Base-by-base conservation (phyloP, 2,329 filamentous ascomycete species). In the Incumbomyces lentus region DNA sequence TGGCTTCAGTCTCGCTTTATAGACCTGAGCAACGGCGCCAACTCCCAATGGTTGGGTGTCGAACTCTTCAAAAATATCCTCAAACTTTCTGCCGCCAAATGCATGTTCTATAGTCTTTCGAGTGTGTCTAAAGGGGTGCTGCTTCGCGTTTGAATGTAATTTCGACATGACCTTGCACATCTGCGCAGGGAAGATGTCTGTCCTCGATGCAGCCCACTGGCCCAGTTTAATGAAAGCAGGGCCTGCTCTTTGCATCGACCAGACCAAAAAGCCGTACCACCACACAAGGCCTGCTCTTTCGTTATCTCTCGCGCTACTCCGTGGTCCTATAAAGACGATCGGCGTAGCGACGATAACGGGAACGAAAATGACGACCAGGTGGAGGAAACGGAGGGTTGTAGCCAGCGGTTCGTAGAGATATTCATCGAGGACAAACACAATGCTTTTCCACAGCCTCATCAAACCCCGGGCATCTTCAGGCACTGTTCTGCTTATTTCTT, bases 171-270 rank as follows among this genome's bases (percentile, higher is more conserved):
- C 81, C 36, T 78, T 78, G 67, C 92, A 98, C 77, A 98, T 80
- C 64, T 95, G 82, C 17, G 76, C 84, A 1, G 92, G 92, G 62
- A 98, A 98, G 60, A 98, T 95, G 65, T 98, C 92, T 35, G 89
- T 86, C 62, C 92, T 77, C 4, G 92, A 96, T 2, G 92, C 92
- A 14, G 92, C 92, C 92, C 92, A 98, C 80, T 98, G 92, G 13
- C 92, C 92, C 46, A 98, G 78, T 81, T 98, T 98, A 68, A 98
- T 98, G 61, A 98, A 98, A 0, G 92, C 88, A 37, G 92, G 89
- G 0, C 92, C 92, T 14, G 90, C 87, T 60, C 81, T 75, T 66
- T 98, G 90, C 92, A 98, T 96, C 22, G 84, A 76, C 48, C 73
- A 76, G 8, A 96, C 88, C 33, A 98, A 67, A 59, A 95, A 92